These are phyloP conservation scores for Fraxinus quadrangulata DNA, from an alignment of 257 asterid genomes.

Conservation along the genomic window DNA sequence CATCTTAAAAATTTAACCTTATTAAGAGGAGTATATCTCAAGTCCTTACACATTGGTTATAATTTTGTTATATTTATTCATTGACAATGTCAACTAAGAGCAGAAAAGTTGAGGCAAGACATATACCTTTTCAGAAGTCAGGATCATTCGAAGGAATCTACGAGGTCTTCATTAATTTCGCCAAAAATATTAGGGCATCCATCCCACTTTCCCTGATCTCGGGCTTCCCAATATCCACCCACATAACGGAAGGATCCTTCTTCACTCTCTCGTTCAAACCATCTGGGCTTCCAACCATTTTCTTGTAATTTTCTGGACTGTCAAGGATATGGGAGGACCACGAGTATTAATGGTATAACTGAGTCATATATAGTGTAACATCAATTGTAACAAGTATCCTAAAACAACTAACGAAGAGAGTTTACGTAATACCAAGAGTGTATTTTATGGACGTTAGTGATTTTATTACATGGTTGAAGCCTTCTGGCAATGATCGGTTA, in stretches of 20 bases:
- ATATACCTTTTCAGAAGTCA: constrained; percentile 45
- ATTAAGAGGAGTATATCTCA: too few species aligned
- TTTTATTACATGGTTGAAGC: not conserved
- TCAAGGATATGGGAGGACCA: not conserved
- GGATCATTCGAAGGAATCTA: constrained; percentile 44
- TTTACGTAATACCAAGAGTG: not conserved
- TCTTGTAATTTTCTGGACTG: constrained; percentile 96
- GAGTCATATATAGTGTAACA: not conserved
- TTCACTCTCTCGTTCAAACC: constrained; percentile 68
- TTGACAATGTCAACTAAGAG: not conserved
- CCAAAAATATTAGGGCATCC: constrained; percentile 78
- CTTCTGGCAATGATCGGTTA: not conserved
- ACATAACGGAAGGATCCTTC: constrained; percentile 60
- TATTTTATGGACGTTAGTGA: not conserved
- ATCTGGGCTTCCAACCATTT: constrained; percentile 87
- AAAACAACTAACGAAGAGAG: not conserved
- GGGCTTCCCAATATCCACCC: constrained; percentile 95
- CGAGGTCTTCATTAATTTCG: constrained; percentile 55
- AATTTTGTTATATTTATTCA: too few species aligned
- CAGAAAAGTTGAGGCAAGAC: not conserved
- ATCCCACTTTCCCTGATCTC: constrained; percentile 70
- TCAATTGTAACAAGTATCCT: not conserved
- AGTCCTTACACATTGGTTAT: too few species aligned
- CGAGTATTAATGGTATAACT: not conserved
- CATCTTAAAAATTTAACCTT: too few species aligned